A percentile compares a stretch with the other conserved stretches of the same genome.
phyloP scores from a whole-genome alignment of 257 asterid species.

The Ophiorrhiza pumila region DNA sequence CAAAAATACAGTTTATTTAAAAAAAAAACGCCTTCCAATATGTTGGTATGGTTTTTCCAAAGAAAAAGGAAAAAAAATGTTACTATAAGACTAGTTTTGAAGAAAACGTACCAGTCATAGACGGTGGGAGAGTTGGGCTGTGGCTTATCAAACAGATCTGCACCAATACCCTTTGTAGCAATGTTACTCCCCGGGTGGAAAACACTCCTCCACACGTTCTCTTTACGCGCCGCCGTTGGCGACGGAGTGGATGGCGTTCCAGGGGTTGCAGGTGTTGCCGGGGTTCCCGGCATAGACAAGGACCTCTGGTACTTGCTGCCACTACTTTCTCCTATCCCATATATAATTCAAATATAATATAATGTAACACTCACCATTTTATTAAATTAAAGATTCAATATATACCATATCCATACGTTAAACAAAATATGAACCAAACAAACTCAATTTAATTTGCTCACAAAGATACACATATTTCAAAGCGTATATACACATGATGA shows the following conservation, averaged over 20 bases:
- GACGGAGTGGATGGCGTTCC: constrained; percentile 55
- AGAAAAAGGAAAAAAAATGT: background rate
- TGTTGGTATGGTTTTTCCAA: too few species aligned
- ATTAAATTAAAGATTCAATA: too few species aligned
- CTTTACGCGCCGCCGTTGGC: constrained; percentile 53
- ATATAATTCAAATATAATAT: too few species aligned
- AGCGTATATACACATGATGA: too few species aligned
- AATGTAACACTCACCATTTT: too few species aligned
- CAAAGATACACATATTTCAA: too few species aligned
- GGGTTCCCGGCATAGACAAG: constrained; percentile 52
- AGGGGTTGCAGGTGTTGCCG: constrained; percentile 51
- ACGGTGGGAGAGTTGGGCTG: constrained; percentile 89
- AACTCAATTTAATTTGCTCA: too few species aligned
- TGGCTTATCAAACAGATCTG: constrained; percentile 77
- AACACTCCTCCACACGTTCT: constrained; percentile 96
- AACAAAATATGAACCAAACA: too few species aligned
- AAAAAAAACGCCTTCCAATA: too few species aligned
- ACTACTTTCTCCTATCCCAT: constrained; percentile 39
- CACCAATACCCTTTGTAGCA: constrained; percentile 66
- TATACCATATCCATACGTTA: too few species aligned
- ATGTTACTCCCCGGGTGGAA: constrained; percentile 92
- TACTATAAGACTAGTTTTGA: background rate
- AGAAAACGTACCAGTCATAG: constrained; percentile 89
- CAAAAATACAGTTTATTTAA: too few species aligned
- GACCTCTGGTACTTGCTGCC: constrained; percentile 51